phyloP scores from a whole-genome alignment of 2,329 filamentous ascomycete species.

The Incumbomyces lentus region DNA sequence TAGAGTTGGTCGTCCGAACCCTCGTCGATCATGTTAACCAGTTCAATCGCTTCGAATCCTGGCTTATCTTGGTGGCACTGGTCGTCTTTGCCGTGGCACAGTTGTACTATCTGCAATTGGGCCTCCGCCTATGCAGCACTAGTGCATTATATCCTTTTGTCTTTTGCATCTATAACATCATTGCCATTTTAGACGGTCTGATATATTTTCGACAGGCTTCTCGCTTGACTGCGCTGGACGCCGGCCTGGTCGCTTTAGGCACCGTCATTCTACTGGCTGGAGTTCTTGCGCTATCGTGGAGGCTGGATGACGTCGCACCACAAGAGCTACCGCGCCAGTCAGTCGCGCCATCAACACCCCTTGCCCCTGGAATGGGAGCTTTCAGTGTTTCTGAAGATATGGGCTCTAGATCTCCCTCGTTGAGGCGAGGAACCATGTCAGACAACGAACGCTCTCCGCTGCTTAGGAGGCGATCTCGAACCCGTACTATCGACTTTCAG shows the following conservation, averaged over 20 bases:
- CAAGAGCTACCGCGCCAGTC: conserved; percentile 36
- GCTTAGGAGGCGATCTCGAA: conserved; percentile 22
- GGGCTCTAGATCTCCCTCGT: too few species aligned
- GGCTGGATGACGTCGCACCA: conserved; percentile 57
- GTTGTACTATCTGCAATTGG: conserved; percentile 88
- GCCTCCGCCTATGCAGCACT: conserved; percentile 87
- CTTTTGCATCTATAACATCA: conserved; percentile 98
- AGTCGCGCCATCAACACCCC: conserved; percentile 44
- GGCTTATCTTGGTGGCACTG: conserved; percentile 76
- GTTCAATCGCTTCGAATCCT: conserved; percentile 91
- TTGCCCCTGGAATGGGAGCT: conserved; percentile 74
- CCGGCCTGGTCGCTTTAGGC: conserved; percentile 64
- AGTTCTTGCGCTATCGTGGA: conserved; percentile 87
- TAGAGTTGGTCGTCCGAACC: conserved; percentile 83
- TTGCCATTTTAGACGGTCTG: conserved; percentile 90
- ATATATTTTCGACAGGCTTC: conserved; percentile 93
- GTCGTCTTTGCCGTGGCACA: conserved; percentile 75
- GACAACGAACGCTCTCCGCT: conserved; percentile 30
- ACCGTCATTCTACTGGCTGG: conserved; percentile 77
- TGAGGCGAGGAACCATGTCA: too few species aligned
- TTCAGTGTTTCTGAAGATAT: conserved; percentile 35
- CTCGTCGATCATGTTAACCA: conserved; percentile 74
- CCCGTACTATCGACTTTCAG: conserved; percentile 21
- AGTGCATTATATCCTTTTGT: conserved; percentile 93
- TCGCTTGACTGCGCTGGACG: conserved; percentile 63